Conservation (phyloP, 1,284 basidiomycete genomes). For the Amylostereum areolatum region DNA sequence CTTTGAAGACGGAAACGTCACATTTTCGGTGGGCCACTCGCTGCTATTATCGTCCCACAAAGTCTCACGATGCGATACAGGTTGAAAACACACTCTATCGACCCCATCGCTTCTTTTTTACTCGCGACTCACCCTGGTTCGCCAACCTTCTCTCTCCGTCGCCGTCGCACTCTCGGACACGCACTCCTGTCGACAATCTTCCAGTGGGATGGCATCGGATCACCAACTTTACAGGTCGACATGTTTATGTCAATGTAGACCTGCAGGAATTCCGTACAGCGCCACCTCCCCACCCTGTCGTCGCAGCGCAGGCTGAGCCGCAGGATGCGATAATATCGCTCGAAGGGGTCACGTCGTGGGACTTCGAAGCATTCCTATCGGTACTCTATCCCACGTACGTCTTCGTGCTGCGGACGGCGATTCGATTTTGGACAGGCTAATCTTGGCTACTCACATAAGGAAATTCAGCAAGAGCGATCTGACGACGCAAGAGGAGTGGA, state of each 20-base stretch:
- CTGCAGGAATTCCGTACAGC: not conserved
- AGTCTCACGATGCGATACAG: not conserved
- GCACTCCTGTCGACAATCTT: not conserved
- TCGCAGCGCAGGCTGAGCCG: not conserved
- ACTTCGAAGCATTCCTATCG: not conserved
- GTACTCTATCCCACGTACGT: not conserved
- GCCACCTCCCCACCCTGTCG: not conserved
- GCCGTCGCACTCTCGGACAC: not conserved
- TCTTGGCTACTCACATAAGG: not conserved
- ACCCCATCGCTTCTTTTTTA: not conserved
- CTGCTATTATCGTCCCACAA: not conserved
- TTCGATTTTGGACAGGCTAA: too few relatives aligned
- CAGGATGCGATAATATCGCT: not conserved
- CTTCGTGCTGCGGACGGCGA: not conserved
- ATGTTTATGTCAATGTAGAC: too few relatives aligned
- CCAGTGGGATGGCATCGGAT: not conserved
- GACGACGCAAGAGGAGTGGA: not conserved
- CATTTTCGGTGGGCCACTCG: not conserved
- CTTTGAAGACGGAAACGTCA: not conserved
- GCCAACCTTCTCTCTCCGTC: not conserved
- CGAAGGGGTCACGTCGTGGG: not conserved
- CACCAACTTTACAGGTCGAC: too few relatives aligned
- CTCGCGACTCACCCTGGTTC: constrained; percentile 1
- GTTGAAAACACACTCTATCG: not conserved
- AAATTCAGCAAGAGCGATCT: not conserved